Evolutionary conservation across 23 red algal species (phyloP), one percentile per base, ranked within the genome.

Genomic region (Chondrus crispus): DNA sequence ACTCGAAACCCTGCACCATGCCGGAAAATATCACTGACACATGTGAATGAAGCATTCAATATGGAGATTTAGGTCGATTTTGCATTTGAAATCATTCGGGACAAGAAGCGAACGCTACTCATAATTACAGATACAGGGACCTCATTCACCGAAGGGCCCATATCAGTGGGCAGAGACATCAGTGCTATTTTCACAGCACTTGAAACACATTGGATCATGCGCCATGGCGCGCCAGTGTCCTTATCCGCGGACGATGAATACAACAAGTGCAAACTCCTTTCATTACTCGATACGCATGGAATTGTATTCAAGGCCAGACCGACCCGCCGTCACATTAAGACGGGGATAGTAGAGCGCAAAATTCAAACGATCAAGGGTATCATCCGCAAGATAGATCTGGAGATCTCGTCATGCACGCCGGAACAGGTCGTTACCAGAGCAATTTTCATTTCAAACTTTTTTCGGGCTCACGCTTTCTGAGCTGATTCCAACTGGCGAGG

Each of bases 381-480:
- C 28, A 39, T 87, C 38, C 50, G 73, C 24, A 87, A 87, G 83
- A 39, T 87, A 13, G 33, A 87, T 6, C 55, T 41, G 14, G 62
- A 87, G 36, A 26, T 37, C 22, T 69, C 83, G 35, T 39, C 33
- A 11, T 52, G 26, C 40, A 53, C 28, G 51, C 37, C 55, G 39
- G 22, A 49, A 43, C n/a, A 32, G 20, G 55, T 82, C 50, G 35
- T 82, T 50, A 38, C 51, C 41, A 46, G 77, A 82, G 77, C 77
- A 50, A 57, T 60, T 22, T 82, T 82, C 55, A 35, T 57, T 20
- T 82, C 77, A 82, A 82, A 82, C 51, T 7, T 50, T 82, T 82
- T 38, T 45, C 46, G 13, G 83, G 83, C 11, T 87, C 83, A 13
- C 45, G 37, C 11, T 19, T 49, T 20, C 83, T 87, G 41, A 49